Evolutionary conservation across 2,329 filamentous ascomycete genomes (phyloP).

Genomic region (Monilinia aucupariae): DNA sequence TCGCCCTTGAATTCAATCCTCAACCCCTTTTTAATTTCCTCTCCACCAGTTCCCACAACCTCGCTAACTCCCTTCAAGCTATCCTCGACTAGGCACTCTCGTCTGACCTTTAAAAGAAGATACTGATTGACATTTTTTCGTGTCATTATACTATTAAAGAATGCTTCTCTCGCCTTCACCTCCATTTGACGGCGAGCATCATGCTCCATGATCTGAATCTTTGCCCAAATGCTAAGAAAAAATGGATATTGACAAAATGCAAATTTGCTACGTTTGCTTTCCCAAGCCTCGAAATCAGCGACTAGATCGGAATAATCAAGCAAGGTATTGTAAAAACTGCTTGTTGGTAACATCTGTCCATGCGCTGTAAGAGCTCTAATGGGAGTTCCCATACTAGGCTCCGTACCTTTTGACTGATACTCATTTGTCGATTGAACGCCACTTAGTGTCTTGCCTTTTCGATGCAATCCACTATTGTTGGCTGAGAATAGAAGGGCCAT

Average conservation of each 20-base stretch:
- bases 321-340: slow-evolving; percentile 81
- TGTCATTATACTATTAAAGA: slow-evolving; percentile 82
- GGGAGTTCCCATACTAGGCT: slow-evolving; percentile 9
- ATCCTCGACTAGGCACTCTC: slow-evolving; percentile 84
- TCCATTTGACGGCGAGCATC: slow-evolving; percentile 88
- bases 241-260: slow-evolving; percentile 91
- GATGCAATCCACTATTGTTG: slow-evolving; percentile 53
- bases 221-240: slow-evolving; percentile 84
- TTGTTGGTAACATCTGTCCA: slow-evolving; percentile 69
- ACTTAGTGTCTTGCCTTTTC: slow-evolving; percentile 36
- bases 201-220: slow-evolving; percentile 84
- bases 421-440: slow-evolving; percentile 32
- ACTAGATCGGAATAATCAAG: slow-evolving; percentile 83
- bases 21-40: slow-evolving; percentile 86
- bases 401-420: slow-evolving; percentile 1
- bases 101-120: slow-evolving; percentile 68
- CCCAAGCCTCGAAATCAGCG: slow-evolving; percentile 84
- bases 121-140: slow-evolving; percentile 70
- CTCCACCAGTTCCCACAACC: slow-evolving; percentile 71
- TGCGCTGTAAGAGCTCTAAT: slow-evolving; percentile 39
- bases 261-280: slow-evolving; percentile 67
- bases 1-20: slow-evolving; percentile 82
- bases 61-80: slow-evolving; percentile 80
- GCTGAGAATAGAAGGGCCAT: slow-evolving; percentile 78
- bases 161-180: slow-evolving; percentile 78